Evolutionary conservation across 2,329 filamentous ascomycete genomes (phyloP), one percentile per base, ranked within the genome.

Genomic region (Curvularia lunata): DNA sequence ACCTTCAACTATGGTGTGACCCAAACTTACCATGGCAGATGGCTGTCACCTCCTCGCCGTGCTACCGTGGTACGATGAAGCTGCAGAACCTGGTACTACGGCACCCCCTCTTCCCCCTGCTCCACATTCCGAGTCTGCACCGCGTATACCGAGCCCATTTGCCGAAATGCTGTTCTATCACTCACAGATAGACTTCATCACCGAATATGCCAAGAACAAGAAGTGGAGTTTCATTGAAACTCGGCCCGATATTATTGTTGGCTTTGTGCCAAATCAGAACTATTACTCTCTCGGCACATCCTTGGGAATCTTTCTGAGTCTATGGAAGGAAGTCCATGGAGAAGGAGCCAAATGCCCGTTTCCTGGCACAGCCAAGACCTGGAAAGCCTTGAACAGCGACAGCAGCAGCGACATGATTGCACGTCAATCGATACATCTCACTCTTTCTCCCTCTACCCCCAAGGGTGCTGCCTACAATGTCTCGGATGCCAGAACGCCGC

Each of bases 1-100:
- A 2, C 21, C 16, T 16, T n/a, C 16, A 23, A 30, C 1, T 5
- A 5, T 28, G 1, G 18, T 13, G 72, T 73, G 52, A 77, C 19
- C 10, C 16, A 9, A 23, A 9, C 59, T 61, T 18, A 63, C 53
- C 9, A 4, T 12, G n/a, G 37, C 46, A 73, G 70, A 73, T 67
- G 79, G 79, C 48, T 78, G 76, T 58, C 78, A 81, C 53, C 74
- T 80, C 47, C 68, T 79, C 9, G 73, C 73, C 30, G 73, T 76
- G 4, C 59, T 64, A 13, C 56, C 56, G 4, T 58, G 55, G 55
- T 58, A 46, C 46, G 40, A 49, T 12, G 40, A 43, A 47, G 49
- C 37, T 5, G 56, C 54, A 23, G 46, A 49, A 1, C 43, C 53
- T 21, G 49, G 54, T 32, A 48, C 61, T 12, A 55, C 56, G 18